A percentile compares a stretch with the other conserved stretches of the same genome.
Evolutionary conservation across 2,329 filamentous ascomycete genomes (phyloP).

Genomic region (Fusarium incarnatum): DNA sequence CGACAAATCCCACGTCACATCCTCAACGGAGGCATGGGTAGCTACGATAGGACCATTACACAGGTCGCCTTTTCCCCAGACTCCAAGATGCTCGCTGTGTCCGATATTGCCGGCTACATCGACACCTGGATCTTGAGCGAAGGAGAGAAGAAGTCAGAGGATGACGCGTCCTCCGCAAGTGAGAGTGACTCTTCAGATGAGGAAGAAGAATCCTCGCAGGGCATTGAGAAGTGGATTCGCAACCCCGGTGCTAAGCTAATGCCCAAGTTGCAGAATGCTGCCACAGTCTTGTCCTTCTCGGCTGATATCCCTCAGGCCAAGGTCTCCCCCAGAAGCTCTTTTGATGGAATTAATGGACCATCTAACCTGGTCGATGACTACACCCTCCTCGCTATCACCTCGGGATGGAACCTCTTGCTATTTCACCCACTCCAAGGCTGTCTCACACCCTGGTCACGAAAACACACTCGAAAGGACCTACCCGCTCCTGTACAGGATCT

Average conservation of each 20-base stretch:
- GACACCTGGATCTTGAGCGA: slow-evolving; percentile 82
- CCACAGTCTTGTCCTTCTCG: slow-evolving; percentile 76
- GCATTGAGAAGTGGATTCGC: slow-evolving; percentile 74
- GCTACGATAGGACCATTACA: slow-evolving; percentile 80
- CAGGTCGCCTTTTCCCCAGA: slow-evolving; percentile 83
- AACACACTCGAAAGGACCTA: slow-evolving; percentile 80
- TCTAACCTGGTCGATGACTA: slow-evolving; percentile 57
- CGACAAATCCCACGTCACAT: slow-evolving; percentile 66
- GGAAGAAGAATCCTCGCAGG: slow-evolving; percentile 56
- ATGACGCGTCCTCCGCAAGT: slow-evolving; percentile 52
- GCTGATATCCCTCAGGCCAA: slow-evolving; percentile 56
- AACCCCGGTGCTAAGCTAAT: slow-evolving; percentile 78
- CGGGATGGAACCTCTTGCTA: slow-evolving; percentile 74
- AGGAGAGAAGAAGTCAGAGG: slow-evolving; percentile 48
- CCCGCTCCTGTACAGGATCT: slow-evolving; percentile 79
- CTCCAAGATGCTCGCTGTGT: slow-evolving; percentile 80
- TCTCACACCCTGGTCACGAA: slow-evolving; percentile 85
- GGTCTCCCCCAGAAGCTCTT: slow-evolving; percentile 43
- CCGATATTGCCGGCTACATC: slow-evolving; percentile 85
- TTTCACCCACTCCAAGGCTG: slow-evolving; percentile 83
- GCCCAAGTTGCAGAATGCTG: slow-evolving; percentile 73
- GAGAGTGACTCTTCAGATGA: slow-evolving; percentile 58
- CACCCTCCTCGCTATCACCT: slow-evolving; percentile 65
- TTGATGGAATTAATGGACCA: slow-evolving; percentile 43
- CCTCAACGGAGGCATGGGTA: slow-evolving; percentile 74